Evolutionary conservation across 495 filamentous ascomycete genomes (phyloP).

Genomic region (Hamigera avellanea): DNA sequence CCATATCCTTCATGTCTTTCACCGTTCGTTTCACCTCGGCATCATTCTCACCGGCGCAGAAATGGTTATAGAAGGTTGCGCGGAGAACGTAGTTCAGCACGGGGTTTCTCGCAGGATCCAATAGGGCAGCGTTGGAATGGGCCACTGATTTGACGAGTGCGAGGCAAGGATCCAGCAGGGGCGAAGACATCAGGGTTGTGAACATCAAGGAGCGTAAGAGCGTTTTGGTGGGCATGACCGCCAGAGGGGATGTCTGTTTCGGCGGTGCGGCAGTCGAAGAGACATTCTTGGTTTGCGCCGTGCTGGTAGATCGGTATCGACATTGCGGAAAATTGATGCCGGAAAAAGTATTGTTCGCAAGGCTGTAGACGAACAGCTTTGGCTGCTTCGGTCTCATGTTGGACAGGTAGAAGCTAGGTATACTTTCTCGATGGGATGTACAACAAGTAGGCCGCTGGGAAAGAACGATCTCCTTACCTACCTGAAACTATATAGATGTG

Average conservation of each 20-base stretch:
- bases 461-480: no score
- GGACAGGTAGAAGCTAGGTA: no score
- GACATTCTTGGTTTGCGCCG: no score
- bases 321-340: no score
- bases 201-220: slow-evolving; percentile 65
- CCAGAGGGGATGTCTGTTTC: slow-evolving; percentile 48
- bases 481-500: no score
- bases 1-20: slow-evolving; percentile 46
- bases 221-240: slow-evolving; percentile 52
- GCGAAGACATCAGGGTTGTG: slow-evolving; percentile 64
- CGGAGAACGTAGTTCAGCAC: slow-evolving; percentile 49
- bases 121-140: slow-evolving; percentile 42
- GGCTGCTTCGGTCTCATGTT: no score
- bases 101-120: slow-evolving; percentile 47
- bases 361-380: no score
- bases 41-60: slow-evolving; percentile 64
- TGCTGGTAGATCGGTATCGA: no score
- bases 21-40: slow-evolving; percentile 50
- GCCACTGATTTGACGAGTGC: slow-evolving; percentile 50
- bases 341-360: no score
- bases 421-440: no score
- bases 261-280: no score
- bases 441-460: no score
- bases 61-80: slow-evolving; percentile 74
- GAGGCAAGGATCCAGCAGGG: slow-evolving; percentile 52